Evolutionary conservation across 2,329 filamentous ascomycete genomes (phyloP).

Genomic region (Verticillium isaacii): DNA sequence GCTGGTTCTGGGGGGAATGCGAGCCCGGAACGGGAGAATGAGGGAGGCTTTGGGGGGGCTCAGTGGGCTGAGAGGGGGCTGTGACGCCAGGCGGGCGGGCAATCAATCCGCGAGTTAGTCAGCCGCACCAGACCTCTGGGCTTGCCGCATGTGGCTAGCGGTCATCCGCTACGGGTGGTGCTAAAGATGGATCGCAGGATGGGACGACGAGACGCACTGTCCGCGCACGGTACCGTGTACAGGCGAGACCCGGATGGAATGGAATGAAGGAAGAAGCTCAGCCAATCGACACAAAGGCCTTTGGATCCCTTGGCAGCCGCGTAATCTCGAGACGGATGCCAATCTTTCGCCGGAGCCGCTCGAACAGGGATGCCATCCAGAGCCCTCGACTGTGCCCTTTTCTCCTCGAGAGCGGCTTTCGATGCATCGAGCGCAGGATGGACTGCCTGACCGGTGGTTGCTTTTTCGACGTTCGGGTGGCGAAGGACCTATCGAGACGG

Average conservation of each 20-base stretch:
- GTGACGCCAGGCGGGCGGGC: not conserved
- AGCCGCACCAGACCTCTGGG: not conserved
- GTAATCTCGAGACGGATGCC: constrained; percentile 3
- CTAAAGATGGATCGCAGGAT: not conserved
- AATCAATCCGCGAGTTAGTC: not conserved
- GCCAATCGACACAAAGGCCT: not conserved
- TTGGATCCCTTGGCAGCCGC: constrained; percentile 4
- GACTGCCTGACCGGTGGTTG: too few species aligned
- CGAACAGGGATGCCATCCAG: not conserved
- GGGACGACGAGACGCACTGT: not conserved
- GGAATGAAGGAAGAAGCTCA: not conserved
- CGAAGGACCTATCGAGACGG: not conserved
- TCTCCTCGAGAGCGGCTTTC: too few species aligned
- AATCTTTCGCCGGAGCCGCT: not conserved
- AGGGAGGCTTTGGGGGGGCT: not conserved
- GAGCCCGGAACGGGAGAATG: not conserved
- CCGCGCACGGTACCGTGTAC: not conserved
- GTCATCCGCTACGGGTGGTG: not conserved
- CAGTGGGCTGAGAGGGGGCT: not conserved
- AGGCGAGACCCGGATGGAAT: not conserved
- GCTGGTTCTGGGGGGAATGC: not conserved
- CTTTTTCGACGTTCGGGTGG: too few species aligned
- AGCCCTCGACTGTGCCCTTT: too few species aligned
- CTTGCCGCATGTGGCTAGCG: not conserved
- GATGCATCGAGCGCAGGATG: too few species aligned